Evolutionary conservation across 2,329 filamentous ascomycete species (phyloP).

Genomic region (Cryphonectria parasitica): DNA sequence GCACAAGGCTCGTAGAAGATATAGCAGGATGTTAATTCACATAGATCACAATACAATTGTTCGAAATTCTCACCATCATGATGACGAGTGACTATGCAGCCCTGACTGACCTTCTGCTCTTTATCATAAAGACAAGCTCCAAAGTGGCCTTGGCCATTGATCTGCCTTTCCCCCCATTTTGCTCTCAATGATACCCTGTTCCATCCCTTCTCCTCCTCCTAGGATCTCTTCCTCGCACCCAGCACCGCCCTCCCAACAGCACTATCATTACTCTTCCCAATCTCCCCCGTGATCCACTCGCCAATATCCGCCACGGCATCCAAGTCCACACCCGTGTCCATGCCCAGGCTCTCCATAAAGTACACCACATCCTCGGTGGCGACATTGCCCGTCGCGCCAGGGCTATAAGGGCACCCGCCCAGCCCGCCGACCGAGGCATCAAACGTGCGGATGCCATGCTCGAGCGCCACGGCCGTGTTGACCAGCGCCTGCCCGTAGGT

Average conservation of each 20-base stretch:
- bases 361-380: conserved; percentile 85
- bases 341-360: conserved; percentile 73
- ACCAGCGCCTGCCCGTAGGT: conserved; percentile 86
- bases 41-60: too few species aligned
- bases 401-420: conserved; percentile 83
- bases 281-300: conserved; percentile 68
- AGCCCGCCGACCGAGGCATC: conserved; percentile 80
- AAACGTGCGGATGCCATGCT: conserved; percentile 77
- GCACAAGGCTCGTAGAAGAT: too few species aligned
- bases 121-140: too few species aligned
- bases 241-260: conserved; percentile 69
- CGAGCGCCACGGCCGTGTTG: conserved; percentile 76
- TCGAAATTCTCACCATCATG: too few species aligned
- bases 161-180: too few species aligned
- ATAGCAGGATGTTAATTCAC: too few species aligned
- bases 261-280: conserved; percentile 67
- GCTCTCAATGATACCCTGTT: too few species aligned
- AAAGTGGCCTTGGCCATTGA: too few species aligned
- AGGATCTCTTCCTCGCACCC: conserved; percentile 47
- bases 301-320: conserved; percentile 70
- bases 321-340: conserved; percentile 73
- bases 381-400: conserved; percentile 85
- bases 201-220: neutral
- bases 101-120: too few species aligned
- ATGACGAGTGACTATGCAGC: too few species aligned